Base-by-base conservation (phyloP, 306 rosid species). In the Elaeagnus macrophylla region DNA sequence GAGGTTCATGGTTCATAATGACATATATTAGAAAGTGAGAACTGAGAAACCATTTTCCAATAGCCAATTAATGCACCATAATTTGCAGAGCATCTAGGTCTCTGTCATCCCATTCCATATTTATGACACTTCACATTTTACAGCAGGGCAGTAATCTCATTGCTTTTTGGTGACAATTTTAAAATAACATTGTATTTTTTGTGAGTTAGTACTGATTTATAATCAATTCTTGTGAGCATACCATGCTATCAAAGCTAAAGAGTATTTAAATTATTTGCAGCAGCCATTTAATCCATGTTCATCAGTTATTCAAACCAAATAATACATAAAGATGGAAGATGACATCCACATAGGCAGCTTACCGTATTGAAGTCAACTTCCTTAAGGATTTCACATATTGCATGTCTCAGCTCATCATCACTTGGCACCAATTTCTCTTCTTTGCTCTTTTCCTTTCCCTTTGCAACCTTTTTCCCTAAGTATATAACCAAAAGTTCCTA, bases 351-450 rank as follows among this genome's bases (percentile, higher is more conserved):
- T 56, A 32, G 14, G 52, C 45, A 47, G 46, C 84, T 70, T 80
- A 91, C 99, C 62, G 99, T 91, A 69, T 83, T 91, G 71, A 91
- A 91, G 96, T 91, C 95, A 15, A 91, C 99, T 67, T 80, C 87
- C 82, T 87, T 87, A 61, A 91, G 99, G 74, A 84, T 84, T 77
- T 80, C 95, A 69, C 93, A 84, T 39, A 85, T 82, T 18, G 95
- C 87, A 70, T 87, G 74, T 69, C 85, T 84, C 57, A 91, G 66
- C 61, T 80, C 78, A 66, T 75, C 84, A 59, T 91, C 95, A 54
- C 67, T 87, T 60, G 85, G 91, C 73, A 66, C 57, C 56, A 51
- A 43, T 53, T 76, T 78, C 50, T 70, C 82, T 61, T 78, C 79
- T 68, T 78, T 86, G 61, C 73, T 74, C 80, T 74, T 84, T 53